Evolutionary conservation across 2,329 filamentous ascomycete genomes (phyloP), one percentile per base, ranked within the genome.

Genomic region (Macrophomina phaseolina): DNA sequence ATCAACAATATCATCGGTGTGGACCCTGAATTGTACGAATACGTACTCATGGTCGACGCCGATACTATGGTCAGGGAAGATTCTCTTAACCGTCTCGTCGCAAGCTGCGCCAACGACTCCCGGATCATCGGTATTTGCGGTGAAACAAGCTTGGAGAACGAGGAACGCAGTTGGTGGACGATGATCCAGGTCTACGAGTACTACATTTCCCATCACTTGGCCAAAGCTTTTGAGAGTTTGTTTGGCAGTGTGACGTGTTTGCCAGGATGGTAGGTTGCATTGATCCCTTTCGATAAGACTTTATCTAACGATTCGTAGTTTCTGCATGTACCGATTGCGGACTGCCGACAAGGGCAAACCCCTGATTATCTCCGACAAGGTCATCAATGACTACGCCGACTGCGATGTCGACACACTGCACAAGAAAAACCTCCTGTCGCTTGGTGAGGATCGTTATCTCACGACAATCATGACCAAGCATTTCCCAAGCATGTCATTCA

Each of bases 171-270:
- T 74, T 98, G 94, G 93, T 97, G 93, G 92, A 99, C 95, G 12
- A 99, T 99, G 95, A 99, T 99, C 75, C 95, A 99, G 79, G 95
- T 99, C 70, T 99, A 99, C 82, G 95, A 99, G 79, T 99, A 99
- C 84, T 99, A 94, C 79, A 99, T 99, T 76, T 98, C 95, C 36
- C 95, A 99, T 85, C 91, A 99, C 80, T 83, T 99, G 78, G 86
- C 95, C 64, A 99, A 99, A 83, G 93, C 95, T 69, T 99, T 99
- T 76, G 95, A 99, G 79, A 97, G 93, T 68, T 87, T 99, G 68
- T 99, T 99, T 76, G 95, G 94, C 76, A 97, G 93, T 79, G 95
- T 99, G 68, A 99, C 95, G 68, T 99, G 95, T 90, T 89, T 99
- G 83, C 95, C 95, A 70, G 95, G 95, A 87, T 99, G 95, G 94